phyloP scores from a whole-genome alignment of 441 rosid species.

The Syzygium syzygioides region DNA sequence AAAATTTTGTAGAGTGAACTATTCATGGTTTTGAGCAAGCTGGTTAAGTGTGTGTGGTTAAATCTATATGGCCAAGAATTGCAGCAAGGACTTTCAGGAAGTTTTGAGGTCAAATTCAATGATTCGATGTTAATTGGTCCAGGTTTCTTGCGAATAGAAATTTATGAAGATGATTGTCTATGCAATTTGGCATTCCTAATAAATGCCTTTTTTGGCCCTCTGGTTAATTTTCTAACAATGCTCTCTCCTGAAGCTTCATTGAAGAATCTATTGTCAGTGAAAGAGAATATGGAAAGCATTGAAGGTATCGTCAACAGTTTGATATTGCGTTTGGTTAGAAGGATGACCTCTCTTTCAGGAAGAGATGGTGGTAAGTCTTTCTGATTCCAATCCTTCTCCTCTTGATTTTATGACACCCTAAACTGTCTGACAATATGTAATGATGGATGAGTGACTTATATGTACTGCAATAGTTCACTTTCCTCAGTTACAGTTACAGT shows the following conservation, averaged over 20 bases:
- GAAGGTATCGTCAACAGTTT: slow-evolving; percentile 57
- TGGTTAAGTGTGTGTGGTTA: background rate
- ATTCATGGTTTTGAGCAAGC: background rate
- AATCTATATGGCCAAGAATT: background rate
- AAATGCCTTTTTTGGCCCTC: background rate
- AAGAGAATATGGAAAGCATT: slow-evolving; percentile 34
- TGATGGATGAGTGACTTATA: background rate
- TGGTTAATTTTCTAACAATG: background rate
- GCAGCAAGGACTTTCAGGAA: background rate
- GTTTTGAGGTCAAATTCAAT: background rate
- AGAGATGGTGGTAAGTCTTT: slow-evolving; percentile 28
- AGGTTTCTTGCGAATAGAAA: background rate
- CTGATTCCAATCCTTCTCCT: background rate
- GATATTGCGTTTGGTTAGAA: slow-evolving; percentile 47
- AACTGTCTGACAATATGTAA: background rate
- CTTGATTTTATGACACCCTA: background rate
- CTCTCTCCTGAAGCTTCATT: slow-evolving; percentile 39
- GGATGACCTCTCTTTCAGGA: slow-evolving; percentile 48
- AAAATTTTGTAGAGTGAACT: background rate
- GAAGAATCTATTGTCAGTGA: slow-evolving; percentile 46
- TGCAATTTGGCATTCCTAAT: background rate
- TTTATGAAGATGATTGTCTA: background rate
- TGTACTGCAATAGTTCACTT: background rate
- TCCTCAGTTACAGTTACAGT: background rate
- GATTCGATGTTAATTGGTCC: background rate